These are phyloP conservation scores for Wickerhamomyces chaumierensis DNA, from an alignment of 805 yeast species.

Conservation along the genomic window DNA sequence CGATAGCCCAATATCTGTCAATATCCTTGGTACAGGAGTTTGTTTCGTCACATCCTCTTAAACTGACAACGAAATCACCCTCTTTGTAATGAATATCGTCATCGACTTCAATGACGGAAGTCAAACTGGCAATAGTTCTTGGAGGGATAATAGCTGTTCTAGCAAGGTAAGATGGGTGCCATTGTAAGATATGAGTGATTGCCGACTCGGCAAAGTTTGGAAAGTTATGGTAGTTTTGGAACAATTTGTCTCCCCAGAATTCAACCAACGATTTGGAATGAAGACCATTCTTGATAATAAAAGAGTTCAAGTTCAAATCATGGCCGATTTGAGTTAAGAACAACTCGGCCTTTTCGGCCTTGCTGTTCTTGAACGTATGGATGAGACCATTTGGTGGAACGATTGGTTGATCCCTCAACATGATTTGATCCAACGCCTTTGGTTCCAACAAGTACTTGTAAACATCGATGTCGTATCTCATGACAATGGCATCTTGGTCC, in stretches of 20 bases:
- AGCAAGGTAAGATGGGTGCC: conserved; percentile 81
- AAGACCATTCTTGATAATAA: conserved; percentile 56
- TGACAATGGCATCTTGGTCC: conserved; percentile 67
- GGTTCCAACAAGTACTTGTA: conserved; percentile 48
- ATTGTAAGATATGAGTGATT: conserved; percentile 77
- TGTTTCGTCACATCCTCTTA: conserved; percentile 43
- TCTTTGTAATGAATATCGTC: conserved; percentile 39
- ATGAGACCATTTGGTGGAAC: conserved; percentile 58
- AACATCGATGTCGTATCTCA: conserved; percentile 56
- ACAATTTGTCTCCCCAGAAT: conserved; percentile 65
- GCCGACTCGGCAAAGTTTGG: conserved; percentile 52
- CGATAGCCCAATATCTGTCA: conserved; percentile 22
- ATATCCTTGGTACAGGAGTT: conserved; percentile 42
- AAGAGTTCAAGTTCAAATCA: conserved; percentile 58
- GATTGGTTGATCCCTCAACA: conserved; percentile 62
- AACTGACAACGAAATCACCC: conserved; percentile 60
- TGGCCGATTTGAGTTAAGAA: conserved; percentile 60
- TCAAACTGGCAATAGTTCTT: conserved; percentile 39
- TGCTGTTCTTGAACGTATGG: conserved; percentile 52
- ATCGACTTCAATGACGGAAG: conserved; percentile 26
- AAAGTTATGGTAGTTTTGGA: conserved; percentile 52
- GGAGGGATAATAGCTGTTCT: conserved; percentile 66
- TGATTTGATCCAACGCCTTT: conserved; percentile 47
- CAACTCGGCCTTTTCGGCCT: conserved; percentile 43
- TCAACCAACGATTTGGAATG: conserved; percentile 65